phyloP scores from a whole-genome alignment of 202 grass and related monocot species.

The Schoenoplectus tabernaemontani region DNA sequence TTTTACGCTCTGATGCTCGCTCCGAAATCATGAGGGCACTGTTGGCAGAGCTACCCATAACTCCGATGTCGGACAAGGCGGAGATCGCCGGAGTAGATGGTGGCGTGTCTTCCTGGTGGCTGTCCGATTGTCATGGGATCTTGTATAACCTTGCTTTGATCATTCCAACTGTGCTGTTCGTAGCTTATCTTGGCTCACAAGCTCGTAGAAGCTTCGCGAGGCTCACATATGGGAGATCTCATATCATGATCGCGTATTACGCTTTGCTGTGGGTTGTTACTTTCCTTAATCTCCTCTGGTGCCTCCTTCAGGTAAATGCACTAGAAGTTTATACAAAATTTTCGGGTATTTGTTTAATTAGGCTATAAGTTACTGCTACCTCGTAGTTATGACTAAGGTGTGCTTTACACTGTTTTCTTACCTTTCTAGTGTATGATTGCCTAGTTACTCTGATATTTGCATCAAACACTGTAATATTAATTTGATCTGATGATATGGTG shows the following conservation, averaged over 20 bases:
- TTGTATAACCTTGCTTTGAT: slow-evolving; percentile 74
- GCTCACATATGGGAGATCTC: slow-evolving; percentile 71
- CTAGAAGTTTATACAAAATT: neutral
- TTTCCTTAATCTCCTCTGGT: slow-evolving; percentile 93
- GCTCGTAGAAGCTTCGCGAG: slow-evolving; percentile 65
- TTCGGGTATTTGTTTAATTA: neutral
- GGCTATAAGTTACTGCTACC: neutral
- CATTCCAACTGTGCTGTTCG: slow-evolving; percentile 58
- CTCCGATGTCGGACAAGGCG: slow-evolving; percentile 26
- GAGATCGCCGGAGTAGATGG: slow-evolving; percentile 18
- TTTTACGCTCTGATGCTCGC: slow-evolving; percentile 7
- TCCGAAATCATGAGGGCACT: slow-evolving; percentile 35
- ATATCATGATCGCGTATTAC: slow-evolving; percentile 77
- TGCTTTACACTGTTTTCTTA: neutral
- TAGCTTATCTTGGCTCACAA: slow-evolving; percentile 83
- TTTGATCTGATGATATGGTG: neutral
- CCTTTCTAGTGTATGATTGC: neutral
- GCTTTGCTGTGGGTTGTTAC: slow-evolving; percentile 71
- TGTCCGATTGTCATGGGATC: slow-evolving; percentile 60
- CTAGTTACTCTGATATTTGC: neutral
- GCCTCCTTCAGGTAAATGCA: slow-evolving; percentile 58
- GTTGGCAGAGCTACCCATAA: slow-evolving; percentile 32
- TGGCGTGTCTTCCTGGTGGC: slow-evolving; percentile 39
- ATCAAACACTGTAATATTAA: neutral
- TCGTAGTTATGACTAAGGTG: neutral